Conservation (phyloP, 352 stramenopile genomes). For the Phytophthora idaei region DNA sequence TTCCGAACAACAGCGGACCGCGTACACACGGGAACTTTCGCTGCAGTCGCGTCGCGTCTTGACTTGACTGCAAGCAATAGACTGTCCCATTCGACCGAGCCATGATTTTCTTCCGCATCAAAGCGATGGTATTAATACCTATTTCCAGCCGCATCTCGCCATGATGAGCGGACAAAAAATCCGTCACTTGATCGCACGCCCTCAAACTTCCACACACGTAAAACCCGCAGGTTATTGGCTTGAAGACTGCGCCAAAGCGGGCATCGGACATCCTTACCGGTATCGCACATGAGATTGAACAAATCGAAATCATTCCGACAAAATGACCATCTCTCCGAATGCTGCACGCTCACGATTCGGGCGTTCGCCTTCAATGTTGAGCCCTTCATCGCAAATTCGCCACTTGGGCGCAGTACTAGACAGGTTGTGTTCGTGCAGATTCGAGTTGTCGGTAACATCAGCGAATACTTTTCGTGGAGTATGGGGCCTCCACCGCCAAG, state of each 20-base stretch:
- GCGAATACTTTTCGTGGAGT: background rate
- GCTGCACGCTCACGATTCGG: conserved; percentile 14
- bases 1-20: conserved; percentile 1
- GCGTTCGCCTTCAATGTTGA: conserved; percentile 40
- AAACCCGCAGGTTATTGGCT: conserved; percentile 33
- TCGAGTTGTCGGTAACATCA: background rate
- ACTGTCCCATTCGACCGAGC: conserved; percentile 25
- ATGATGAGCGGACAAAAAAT: conserved; percentile 22
- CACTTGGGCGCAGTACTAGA: background rate
- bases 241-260: conserved; percentile 20
- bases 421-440: background rate
- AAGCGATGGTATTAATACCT: conserved; percentile 27
- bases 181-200: conserved; percentile 9
- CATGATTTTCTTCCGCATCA: conserved; percentile 13
- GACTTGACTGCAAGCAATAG: conserved; percentile 22
- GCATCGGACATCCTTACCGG: background rate
- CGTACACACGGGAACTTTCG: background rate
- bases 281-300: conserved; percentile 33
- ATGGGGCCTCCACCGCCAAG: too few relatives aligned
- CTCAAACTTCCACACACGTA: conserved; percentile 48
- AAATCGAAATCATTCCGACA: conserved; percentile 2
- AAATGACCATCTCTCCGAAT: conserved; percentile 27
- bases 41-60: background rate
- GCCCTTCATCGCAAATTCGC: conserved; percentile 17
- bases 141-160: conserved; percentile 10